Evolutionary conservation across 225 moss, liverwort and hornwort genomes (phyloP).

Genomic region (Marchantia paleacea): DNA sequence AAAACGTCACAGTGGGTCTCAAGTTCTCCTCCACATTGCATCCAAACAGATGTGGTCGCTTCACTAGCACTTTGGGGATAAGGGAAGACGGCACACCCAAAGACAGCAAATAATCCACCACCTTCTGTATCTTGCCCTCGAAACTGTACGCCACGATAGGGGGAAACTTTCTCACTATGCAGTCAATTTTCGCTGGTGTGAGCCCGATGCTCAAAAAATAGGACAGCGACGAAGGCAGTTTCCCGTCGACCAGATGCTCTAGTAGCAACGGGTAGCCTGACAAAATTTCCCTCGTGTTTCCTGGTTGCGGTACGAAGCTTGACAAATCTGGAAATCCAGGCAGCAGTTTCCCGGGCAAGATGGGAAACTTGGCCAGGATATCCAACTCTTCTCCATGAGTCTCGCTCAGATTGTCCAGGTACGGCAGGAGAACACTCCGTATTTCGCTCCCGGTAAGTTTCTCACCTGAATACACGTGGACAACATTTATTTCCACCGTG

Average conservation of each 20-base stretch:
- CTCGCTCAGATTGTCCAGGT: conserved; percentile 20
- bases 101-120: conserved; percentile 29
- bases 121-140: conserved; percentile 30
- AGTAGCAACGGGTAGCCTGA: conserved; percentile 26
- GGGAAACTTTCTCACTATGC: conserved; percentile 22
- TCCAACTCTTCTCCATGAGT: conserved; percentile 6
- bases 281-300: conserved; percentile 14
- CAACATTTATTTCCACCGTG: background rate
- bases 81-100: conserved; percentile 25
- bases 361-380: conserved; percentile 15
- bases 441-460: conserved; percentile 25
- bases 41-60: conserved; percentile 36
- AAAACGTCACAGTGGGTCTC: conserved; percentile 20
- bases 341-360: background rate
- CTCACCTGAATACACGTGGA: conserved; percentile 16
- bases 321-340: conserved; percentile 18
- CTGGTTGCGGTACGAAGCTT: conserved; percentile 26
- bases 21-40: conserved; percentile 32
- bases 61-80: conserved; percentile 27
- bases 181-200: conserved; percentile 22
- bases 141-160: conserved; percentile 29
- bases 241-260: conserved; percentile 32
- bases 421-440: conserved; percentile 25
- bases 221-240: conserved; percentile 25
- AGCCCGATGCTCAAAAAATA: conserved; percentile 34